These are phyloP conservation scores for Eurotiales sp. DNA, from an alignment of 2,329 filamentous ascomycete genomes.

Conservation along the genomic window DNA sequence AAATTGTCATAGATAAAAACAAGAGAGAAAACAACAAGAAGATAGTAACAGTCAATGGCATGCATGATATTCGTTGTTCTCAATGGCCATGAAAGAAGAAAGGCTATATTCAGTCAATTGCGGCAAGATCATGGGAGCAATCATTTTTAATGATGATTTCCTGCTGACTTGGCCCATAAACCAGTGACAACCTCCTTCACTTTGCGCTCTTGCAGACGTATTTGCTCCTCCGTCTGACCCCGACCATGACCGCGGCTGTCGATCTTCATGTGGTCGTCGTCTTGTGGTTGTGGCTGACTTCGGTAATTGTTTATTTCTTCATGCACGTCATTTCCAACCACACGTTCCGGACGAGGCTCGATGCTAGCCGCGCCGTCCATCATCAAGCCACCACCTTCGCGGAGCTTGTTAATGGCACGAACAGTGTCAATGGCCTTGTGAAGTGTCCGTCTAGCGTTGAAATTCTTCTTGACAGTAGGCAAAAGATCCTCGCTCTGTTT, in stretches of 20 bases:
- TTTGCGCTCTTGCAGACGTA: conserved; percentile 56
- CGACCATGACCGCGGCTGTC: conserved; percentile 57
- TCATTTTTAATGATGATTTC: conserved; percentile 20
- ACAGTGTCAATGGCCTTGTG: conserved; percentile 67
- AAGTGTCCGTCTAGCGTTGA: conserved; percentile 62
- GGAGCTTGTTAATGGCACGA: conserved; percentile 63
- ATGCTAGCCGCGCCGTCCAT: conserved; percentile 59
- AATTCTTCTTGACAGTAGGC: conserved; percentile 66
- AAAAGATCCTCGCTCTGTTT: conserved; percentile 52
- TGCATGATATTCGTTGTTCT: no score
- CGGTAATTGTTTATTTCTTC: conserved; percentile 31
- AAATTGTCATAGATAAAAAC: no score
- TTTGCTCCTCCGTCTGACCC: conserved; percentile 61
- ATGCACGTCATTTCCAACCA: conserved; percentile 41
- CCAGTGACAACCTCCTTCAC: conserved; percentile 58
- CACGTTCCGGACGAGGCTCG: conserved; percentile 50
- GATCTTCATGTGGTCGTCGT: conserved; percentile 47
- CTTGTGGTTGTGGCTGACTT: conserved; percentile 16
- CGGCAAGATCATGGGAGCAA: no score
- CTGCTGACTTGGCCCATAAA: conserved; percentile 46
- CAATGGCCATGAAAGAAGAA: no score
- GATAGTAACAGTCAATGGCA: no score
- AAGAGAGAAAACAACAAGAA: no score
- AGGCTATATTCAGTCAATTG: no score
- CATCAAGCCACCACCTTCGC: conserved; percentile 59